Evolutionary conservation across 768 basidiomycete species (phyloP).

Genomic region (Russula ochroleuca): DNA sequence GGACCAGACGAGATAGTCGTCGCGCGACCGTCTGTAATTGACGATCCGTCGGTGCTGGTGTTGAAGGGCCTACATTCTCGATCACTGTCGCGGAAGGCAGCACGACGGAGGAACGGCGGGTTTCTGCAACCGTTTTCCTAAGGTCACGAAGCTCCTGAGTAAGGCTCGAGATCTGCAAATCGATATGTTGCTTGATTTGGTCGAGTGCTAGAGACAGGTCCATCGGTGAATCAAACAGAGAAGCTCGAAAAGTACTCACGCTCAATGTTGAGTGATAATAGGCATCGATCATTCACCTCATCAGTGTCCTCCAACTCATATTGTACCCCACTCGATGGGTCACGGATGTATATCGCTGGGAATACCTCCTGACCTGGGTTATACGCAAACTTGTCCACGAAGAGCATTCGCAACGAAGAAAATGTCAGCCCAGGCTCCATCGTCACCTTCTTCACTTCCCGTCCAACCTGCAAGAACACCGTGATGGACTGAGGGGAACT

Average conservation of each 20-base stretch:
- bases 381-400: conserved; percentile 93
- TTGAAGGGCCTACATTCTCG: conserved; percentile 57
- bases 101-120: conserved; percentile 50
- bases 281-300: conserved; percentile 82
- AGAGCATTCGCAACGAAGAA: conserved; percentile 73
- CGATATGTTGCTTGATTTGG: conserved; percentile 98
- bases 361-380: conserved; percentile 91
- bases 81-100: conserved; percentile 45
- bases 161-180: conserved; percentile 78
- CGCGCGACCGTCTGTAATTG: conserved; percentile 72
- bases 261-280: conserved; percentile 93
- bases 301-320: conserved; percentile 95
- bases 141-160: conserved; percentile 91
- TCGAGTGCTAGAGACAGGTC: conserved; percentile 65
- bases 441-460: conserved; percentile 82
- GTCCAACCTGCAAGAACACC: conserved; percentile 84
- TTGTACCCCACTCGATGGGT: conserved; percentile 86
- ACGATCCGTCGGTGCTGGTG: conserved; percentile 62
- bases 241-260: conserved; percentile 53
- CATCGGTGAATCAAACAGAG: conserved; percentile 2
- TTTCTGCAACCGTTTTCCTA: conserved; percentile 54
- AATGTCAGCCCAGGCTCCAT: conserved; percentile 71
- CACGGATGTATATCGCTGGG: conserved; percentile 92
- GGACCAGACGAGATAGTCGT: conserved; percentile 67
- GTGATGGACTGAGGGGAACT: conserved; percentile 40